Percentiles rank a stretch among this genome's conserved stretches.
Conservation (phyloP, 345 rosid species). For the Eucalyptus decipiens region DNA sequence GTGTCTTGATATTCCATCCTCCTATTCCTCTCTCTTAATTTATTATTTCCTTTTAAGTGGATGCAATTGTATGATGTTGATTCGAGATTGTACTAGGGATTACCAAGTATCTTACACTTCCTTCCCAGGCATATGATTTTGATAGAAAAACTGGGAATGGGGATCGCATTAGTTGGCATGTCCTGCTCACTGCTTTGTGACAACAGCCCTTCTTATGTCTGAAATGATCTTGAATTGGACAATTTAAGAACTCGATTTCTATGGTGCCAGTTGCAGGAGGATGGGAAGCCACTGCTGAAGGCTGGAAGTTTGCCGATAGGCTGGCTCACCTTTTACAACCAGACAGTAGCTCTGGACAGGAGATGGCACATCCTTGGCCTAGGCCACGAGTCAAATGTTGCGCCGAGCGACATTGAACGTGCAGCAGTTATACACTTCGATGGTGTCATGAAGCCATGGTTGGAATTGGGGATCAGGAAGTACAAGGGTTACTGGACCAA, state of each 20-base stretch:
- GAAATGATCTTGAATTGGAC: neutral
- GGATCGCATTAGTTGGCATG: neutral
- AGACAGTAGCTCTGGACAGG: conserved; percentile 58
- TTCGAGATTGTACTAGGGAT: neutral
- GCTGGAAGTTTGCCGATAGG: conserved; percentile 85
- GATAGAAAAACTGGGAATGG: neutral
- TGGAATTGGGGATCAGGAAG: conserved; percentile 63
- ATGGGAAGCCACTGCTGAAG: conserved; percentile 54
- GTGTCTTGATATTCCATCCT: neutral
- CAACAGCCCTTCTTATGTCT: neutral
- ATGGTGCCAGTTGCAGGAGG: conserved; percentile 31
- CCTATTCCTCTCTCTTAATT: neutral
- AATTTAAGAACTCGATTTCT: neutral
- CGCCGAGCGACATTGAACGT: conserved; percentile 30
- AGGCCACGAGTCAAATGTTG: conserved; percentile 52
- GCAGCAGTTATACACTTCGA: conserved; percentile 86
- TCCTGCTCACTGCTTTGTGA: neutral
- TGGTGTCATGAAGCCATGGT: conserved; percentile 95
- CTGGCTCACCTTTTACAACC: conserved; percentile 73
- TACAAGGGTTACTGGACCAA: conserved; percentile 70
- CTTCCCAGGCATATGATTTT: neutral
- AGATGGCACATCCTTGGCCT: conserved; percentile 78
- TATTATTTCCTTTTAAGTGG: neutral
- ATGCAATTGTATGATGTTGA: neutral
- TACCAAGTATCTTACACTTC: neutral